Evolutionary conservation across 805 yeast species (phyloP), one percentile per base, ranked within the genome.

Genomic region (Lipomyces chichibuensis): DNA sequence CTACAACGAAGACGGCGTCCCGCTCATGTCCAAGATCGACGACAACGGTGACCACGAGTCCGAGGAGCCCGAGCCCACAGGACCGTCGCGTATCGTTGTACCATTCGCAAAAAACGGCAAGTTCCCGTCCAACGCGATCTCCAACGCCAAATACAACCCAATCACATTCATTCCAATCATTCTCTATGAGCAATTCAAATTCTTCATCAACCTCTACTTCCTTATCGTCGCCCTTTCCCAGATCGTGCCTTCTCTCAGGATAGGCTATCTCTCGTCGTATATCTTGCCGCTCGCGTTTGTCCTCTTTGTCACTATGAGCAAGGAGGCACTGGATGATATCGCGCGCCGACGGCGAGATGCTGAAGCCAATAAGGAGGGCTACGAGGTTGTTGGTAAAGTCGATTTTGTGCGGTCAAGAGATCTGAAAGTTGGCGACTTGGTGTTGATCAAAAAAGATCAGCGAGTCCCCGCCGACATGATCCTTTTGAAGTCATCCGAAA

Each of bases 281-380:
- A 84, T 96, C 25, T 97, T 93, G 9, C 99, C 99, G 0, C 83
- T 95, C 65, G 97, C 91, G 0, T 95, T 95, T 81, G 99, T 95
- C 17, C 80, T 95, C 53, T 81, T 90, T 0, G 96, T 95, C 5
- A 96, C 99, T 0, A 93, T 96, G 97, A 81, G 88, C 72, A 95
- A 95, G 77, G 99, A 95, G 77, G 98, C 98, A 0, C 83, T 90
- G 72, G 99, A 95, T 79, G 99, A 95, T 78, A 84, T 94, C 9
- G 90, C 89, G 66, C 87, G 99, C 75, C 84, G 98, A 61, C 84
- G 95, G 69, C 85, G 99, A 70, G 99, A 95, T 77, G 82, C 81
- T 57, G 98, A 93, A 73, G 92, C 96, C 59, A 95, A 95, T 75
- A 85, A 85, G 74, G 98, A 95, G 78, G 77, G 82, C 3, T 95